A percentile compares a stretch with the other conserved stretches of the same genome.
Evolutionary conservation across 352 stramenopile species (phyloP).

Genomic region (Globisporangium megalacanthum): DNA sequence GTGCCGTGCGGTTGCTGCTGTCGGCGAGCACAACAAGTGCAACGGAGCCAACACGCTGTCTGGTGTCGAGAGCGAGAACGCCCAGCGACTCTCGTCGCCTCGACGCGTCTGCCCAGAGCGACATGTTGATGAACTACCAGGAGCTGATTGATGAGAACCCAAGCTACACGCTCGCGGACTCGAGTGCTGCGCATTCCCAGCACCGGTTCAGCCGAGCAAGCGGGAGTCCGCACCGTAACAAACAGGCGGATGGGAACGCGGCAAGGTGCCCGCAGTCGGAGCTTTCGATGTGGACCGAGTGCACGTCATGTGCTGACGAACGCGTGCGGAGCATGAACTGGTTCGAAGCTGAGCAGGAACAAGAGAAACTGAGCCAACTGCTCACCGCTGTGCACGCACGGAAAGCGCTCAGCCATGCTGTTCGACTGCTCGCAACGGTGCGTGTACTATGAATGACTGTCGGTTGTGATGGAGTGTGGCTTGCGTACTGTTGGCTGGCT

Average conservation of each 20-base stretch:
- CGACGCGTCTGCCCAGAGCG: constrained; percentile 7
- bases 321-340: constrained; percentile 47
- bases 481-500: too few species aligned
- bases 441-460: constrained; percentile 5
- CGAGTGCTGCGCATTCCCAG: constrained; percentile 28
- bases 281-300: constrained; percentile 62
- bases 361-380: constrained; percentile 47
- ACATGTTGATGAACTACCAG: constrained; percentile 40
- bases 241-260: constrained; percentile 21
- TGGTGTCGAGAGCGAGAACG: background rate
- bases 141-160: constrained; percentile 76
- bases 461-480: too few species aligned
- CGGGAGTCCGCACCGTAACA: constrained; percentile 41
- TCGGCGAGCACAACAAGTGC: constrained; percentile 15
- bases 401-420: constrained; percentile 60
- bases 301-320: constrained; percentile 57
- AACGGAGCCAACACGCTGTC: background rate
- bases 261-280: constrained; percentile 23
- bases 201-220: constrained; percentile 18
- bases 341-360: constrained; percentile 63
- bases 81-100: background rate
- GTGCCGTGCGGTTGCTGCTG: constrained; percentile 54
- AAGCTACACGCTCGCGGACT: constrained; percentile 67
- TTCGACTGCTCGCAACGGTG: constrained; percentile 50
- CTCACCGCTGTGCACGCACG: constrained; percentile 60